phyloP scores from a whole-genome alignment of 108 stramenopile genomes.

The Mayamaea pseudoterrestris region DNA sequence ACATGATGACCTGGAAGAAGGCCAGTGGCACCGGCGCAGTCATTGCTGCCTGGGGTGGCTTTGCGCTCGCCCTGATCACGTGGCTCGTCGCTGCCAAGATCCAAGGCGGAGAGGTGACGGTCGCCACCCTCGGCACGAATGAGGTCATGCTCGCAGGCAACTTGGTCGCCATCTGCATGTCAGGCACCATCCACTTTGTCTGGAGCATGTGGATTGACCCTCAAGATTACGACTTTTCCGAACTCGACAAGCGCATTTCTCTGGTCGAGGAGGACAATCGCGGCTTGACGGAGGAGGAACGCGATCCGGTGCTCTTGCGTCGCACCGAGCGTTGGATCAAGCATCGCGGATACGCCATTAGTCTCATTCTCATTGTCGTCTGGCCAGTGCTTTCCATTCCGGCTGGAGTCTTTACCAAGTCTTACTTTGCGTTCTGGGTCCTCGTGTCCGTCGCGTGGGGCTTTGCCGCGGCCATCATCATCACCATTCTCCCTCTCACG shows the following conservation, averaged over 20 bases:
- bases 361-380: conserved; percentile 67
- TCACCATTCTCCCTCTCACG: conserved; percentile 61
- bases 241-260: conserved; percentile 41
- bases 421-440: conserved; percentile 89
- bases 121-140: conserved; percentile 69
- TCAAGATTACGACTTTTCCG: conserved; percentile 70
- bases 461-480: conserved; percentile 61
- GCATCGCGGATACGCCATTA: conserved; percentile 67
- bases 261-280: conserved; percentile 65
- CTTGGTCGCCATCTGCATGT: conserved; percentile 73
- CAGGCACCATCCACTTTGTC: conserved; percentile 55
- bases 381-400: conserved; percentile 85
- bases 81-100: conserved; percentile 66
- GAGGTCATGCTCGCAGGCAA: conserved; percentile 86
- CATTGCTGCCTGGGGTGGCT: conserved; percentile 69
- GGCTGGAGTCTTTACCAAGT: conserved; percentile 68
- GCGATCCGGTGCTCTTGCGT: conserved; percentile 39
- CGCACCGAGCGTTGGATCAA: conserved; percentile 68
- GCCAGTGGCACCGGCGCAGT: conserved; percentile 78
- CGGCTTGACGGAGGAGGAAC: conserved; percentile 52
- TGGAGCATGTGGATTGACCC: conserved; percentile 68
- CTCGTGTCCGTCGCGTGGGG: conserved; percentile 81
- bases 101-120: conserved; percentile 36
- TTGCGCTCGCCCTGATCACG: conserved; percentile 52
- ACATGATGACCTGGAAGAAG: conserved; percentile 76